Evolutionary conservation across 345 rosid species (phyloP), one percentile per base, ranked within the genome.

Genomic region (Psidium guajava): DNA sequence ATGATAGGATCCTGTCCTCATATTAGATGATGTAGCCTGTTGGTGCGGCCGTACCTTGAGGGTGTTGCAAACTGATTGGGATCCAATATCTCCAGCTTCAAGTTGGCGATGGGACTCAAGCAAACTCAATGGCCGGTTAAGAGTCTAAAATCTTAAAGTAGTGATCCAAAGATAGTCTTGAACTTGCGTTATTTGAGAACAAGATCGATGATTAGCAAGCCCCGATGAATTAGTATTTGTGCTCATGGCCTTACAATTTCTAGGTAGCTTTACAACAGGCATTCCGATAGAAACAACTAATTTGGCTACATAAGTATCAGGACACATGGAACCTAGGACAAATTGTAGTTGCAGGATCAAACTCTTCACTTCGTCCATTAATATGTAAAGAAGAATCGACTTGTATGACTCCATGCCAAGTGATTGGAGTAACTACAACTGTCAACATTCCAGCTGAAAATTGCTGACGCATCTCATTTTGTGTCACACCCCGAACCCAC

Each of bases 361-460:
- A 88, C 93, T 90, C 91, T 90, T 95, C 84, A 92, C 97, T 58
- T 91, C 89, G 89, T 93, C 93, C 89, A 97, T 93, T 87, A 95
- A 95, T 85, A 75, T 92, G 83, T 32, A 89, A 86, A 50, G 94
- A 92, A 73, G 99, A 96, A 89, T 97, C 99, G 56, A 98, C 92
- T 84, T 96, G 99, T 91, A 96, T 91, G 84, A 98, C 98, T 82
- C 99, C 99, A 85, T 93, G 94, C 55, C 95, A 95, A 81, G 87
- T 89, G 86, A 94, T 93, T 12, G 99, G 98, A 89, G 96, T 88
- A 69, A 96, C 98, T 22, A 91, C 97, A 87, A 98, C 89, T 16
- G 98, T 95, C 99, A 96, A 94, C 91, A 98, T 93, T 87, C 98
- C 99, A 56, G 95, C 93, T 55, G 98, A 93, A 92, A 96, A 91